These are phyloP conservation scores for Rhizopogon roseolus DNA, from an alignment of 768 basidiomycete genomes.

Conservation along the genomic window DNA sequence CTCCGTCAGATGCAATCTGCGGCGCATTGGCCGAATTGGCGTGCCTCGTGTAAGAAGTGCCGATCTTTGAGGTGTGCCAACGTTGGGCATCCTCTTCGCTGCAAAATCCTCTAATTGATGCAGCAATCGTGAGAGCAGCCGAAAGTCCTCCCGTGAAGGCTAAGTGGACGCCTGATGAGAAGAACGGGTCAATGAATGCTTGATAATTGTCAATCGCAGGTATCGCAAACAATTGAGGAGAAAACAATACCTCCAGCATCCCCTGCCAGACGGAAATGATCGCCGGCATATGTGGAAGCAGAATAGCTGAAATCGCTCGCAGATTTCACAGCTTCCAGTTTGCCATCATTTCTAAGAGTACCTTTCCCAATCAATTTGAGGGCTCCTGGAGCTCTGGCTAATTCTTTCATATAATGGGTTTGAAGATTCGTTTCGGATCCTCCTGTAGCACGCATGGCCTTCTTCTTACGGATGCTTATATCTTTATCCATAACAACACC, in stretches of 20 bases:
- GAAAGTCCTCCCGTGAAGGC: slow-evolving; percentile 57
- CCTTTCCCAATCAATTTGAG: neutral
- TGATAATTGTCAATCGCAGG: neutral
- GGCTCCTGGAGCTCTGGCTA: neutral
- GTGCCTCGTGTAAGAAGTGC: slow-evolving; percentile 56
- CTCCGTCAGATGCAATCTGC: neutral
- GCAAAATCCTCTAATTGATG: slow-evolving; percentile 46
- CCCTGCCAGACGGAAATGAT: slow-evolving; percentile 50
- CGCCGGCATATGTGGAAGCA: slow-evolving; percentile 46
- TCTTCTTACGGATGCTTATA: slow-evolving; percentile 22
- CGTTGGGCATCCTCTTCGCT: slow-evolving; percentile 40
- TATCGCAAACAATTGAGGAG: neutral
- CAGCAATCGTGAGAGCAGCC: slow-evolving; percentile 52
- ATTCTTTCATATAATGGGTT: slow-evolving; percentile 1
- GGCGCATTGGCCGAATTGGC: neutral
- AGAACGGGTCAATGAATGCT: slow-evolving; percentile 67
- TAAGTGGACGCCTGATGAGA: slow-evolving; percentile 58
- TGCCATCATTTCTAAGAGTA: slow-evolving; percentile 3
- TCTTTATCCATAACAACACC: slow-evolving; percentile 46
- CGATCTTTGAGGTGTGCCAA: slow-evolving; percentile 54
- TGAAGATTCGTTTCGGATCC: neutral
- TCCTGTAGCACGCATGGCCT: neutral
- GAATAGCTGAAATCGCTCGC: slow-evolving; percentile 61
- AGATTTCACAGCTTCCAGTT: slow-evolving; percentile 20
- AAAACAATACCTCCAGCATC: slow-evolving; percentile 46